These are phyloP conservation scores for Citrus sp. DNA, from an alignment of 345 rosid genomes.

Conservation along the genomic window DNA sequence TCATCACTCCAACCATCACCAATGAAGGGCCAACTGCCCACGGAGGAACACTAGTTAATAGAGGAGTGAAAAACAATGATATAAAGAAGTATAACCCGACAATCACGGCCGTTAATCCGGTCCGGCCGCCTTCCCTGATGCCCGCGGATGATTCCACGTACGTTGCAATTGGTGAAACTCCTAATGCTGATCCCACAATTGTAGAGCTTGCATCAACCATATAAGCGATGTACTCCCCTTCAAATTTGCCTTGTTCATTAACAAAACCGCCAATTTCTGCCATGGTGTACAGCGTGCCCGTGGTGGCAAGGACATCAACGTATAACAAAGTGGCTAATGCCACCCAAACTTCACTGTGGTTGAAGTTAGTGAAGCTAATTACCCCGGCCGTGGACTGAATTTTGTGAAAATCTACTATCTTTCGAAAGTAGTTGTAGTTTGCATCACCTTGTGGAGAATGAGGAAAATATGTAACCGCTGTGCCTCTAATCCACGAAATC, in stretches of 20 bases:
- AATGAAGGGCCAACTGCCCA: slow-evolving; percentile 95
- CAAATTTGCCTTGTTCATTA: slow-evolving; percentile 57
- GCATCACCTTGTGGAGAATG: slow-evolving; percentile 48
- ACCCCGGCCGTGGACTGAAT: slow-evolving; percentile 75
- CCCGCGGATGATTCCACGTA: slow-evolving; percentile 89
- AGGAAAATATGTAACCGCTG: slow-evolving; percentile 71
- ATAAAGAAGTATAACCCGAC: slow-evolving; percentile 53
- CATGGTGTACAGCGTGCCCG: slow-evolving; percentile 72
- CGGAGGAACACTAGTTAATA: slow-evolving; percentile 68
- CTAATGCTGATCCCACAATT: slow-evolving; percentile 59
- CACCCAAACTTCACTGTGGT: slow-evolving; percentile 59
- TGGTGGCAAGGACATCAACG: slow-evolving; percentile 69
- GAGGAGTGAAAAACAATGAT: slow-evolving; percentile 69
- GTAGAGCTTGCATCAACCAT: slow-evolving; percentile 82
- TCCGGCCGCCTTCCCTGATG: slow-evolving; percentile 81
- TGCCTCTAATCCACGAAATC: slow-evolving; percentile 80
- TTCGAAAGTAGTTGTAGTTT: slow-evolving; percentile 61
- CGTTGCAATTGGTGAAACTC: slow-evolving; percentile 64
- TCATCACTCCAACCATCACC: slow-evolving; percentile 80
- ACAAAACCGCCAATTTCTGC: slow-evolving; percentile 78
- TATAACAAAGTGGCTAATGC: slow-evolving; percentile 64
- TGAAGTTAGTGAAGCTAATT: slow-evolving; percentile 56
- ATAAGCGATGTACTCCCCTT: slow-evolving; percentile 78
- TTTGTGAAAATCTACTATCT: slow-evolving; percentile 65
- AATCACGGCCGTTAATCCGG: slow-evolving; percentile 76